Evolutionary conservation across 352 stramenopile species (phyloP).

Genomic region (Globisporangium megalacanthum): DNA sequence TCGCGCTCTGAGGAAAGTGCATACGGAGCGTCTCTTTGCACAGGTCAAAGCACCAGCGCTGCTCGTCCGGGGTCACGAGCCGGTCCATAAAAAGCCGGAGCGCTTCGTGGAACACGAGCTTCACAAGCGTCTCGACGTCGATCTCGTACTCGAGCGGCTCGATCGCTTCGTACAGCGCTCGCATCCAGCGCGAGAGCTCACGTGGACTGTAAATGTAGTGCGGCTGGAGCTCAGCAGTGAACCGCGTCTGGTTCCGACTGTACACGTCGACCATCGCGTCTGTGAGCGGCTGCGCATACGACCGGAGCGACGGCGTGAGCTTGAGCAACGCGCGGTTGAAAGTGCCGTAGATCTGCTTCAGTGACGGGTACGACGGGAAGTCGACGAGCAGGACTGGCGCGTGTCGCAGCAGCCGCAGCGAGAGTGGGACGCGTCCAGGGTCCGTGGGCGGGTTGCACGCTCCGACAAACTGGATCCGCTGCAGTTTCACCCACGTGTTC

Average conservation of each 20-base stretch:
- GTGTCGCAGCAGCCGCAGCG: constrained; percentile 97
- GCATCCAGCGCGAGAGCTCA: constrained; percentile 99
- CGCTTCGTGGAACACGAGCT: constrained; percentile 98
- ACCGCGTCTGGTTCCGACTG: constrained; percentile 94
- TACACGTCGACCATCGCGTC: constrained; percentile 99
- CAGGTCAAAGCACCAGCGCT: constrained; percentile 94
- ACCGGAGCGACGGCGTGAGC: constrained; percentile 96
- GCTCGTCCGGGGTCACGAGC: constrained; percentile 95
- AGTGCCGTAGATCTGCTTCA: constrained; percentile 99
- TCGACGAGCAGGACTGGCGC: constrained; percentile 98
- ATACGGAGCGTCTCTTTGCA: constrained; percentile 79
- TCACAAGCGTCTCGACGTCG: constrained; percentile 94
- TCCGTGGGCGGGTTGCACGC: constrained; percentile 99
- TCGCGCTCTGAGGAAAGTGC: constrained; percentile 80
- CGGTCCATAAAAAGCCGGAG: constrained; percentile 99
- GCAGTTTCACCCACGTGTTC: constrained; percentile 88
- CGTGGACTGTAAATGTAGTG: constrained; percentile 99
- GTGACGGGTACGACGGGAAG: constrained; percentile 94
- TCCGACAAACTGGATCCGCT: constrained; percentile 95
- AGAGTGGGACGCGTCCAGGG: constrained; percentile 96
- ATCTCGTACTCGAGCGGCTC: constrained; percentile 93
- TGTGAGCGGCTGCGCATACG: constrained; percentile 95
- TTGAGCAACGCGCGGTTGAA: constrained; percentile 99
- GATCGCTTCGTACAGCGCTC: constrained; percentile 98
- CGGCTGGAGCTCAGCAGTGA: constrained; percentile 90